These are phyloP conservation scores for Stenogyne calaminthoides DNA, from an alignment of 305 asterid species.

Conservation along the genomic window DNA sequence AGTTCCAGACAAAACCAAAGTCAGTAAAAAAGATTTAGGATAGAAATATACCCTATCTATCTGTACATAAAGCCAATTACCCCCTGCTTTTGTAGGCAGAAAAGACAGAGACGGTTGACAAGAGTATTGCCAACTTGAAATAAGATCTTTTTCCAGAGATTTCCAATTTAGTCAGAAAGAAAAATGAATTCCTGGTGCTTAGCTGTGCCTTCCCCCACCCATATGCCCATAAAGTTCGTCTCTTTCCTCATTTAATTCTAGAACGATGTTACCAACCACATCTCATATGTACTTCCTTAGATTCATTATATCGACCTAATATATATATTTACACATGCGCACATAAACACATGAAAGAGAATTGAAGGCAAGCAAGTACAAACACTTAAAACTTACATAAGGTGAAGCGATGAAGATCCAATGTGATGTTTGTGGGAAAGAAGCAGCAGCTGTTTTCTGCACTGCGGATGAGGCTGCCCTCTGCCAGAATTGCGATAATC, in stretches of 20 bases:
- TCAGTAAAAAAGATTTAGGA: constrained; percentile 39
- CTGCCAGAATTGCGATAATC: constrained; percentile 62
- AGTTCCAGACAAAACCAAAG: constrained; percentile 27
- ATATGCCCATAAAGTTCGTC: constrained; percentile 69
- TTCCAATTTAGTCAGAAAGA: constrained; percentile 37
- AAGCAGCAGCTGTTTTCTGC: constrained; percentile 77
- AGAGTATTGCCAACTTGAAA: constrained; percentile 35
- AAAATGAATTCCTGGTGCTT: constrained; percentile 39
- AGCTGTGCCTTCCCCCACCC: constrained; percentile 49
- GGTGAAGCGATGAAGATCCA: constrained; percentile 68
- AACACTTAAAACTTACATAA: background rate
- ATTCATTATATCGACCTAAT: constrained; percentile 15
- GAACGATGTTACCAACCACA: constrained; percentile 36
- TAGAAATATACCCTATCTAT: constrained; percentile 14
- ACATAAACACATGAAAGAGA: background rate
- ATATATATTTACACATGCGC: constrained; percentile 24
- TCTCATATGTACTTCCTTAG: constrained; percentile 23
- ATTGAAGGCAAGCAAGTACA: constrained; percentile 11
- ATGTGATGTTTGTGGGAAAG: constrained; percentile 81
- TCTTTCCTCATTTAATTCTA: constrained; percentile 39
- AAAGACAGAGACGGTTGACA: constrained; percentile 32
- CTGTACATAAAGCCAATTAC: constrained; percentile 36
- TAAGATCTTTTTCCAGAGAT: constrained; percentile 39
- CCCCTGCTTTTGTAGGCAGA: constrained; percentile 34
- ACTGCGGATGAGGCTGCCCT: constrained; percentile 91